phyloP scores from a whole-genome alignment of 441 rosid species.

The Breynia disticha region DNA sequence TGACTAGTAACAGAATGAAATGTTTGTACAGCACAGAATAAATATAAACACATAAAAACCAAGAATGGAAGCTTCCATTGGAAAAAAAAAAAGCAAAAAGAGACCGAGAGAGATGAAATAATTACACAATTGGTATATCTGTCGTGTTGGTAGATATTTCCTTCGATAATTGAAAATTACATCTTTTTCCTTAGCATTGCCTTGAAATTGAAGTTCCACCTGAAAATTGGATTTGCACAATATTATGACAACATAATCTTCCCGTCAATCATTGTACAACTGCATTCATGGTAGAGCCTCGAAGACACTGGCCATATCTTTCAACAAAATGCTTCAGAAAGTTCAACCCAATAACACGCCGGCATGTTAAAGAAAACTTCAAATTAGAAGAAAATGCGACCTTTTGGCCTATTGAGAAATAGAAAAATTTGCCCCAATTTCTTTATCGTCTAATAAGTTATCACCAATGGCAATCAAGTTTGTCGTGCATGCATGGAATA shows the following conservation, averaged over 20 bases:
- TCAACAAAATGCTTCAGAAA: neutral
- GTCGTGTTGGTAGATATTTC: constrained; percentile 93
- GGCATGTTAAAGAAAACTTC: neutral
- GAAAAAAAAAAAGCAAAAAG: neutral
- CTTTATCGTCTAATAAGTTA: too few relatives aligned
- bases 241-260: constrained; percentile 13
- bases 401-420: neutral
- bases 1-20: too few relatives aligned
- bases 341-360: neutral
- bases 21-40: too few relatives aligned
- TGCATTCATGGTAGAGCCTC: neutral
- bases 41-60: neutral
- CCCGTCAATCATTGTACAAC: neutral
- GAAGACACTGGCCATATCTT: too few relatives aligned
- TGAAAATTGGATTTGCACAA: constrained; percentile 27
- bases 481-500: neutral
- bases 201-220: constrained; percentile 88
- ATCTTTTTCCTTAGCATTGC: constrained; percentile 53
- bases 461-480: too few relatives aligned
- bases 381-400: neutral
- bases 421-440: too few relatives aligned
- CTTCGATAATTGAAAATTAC: constrained; percentile 84
- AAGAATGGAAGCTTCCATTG: constrained; percentile 6
- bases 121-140: constrained; percentile 33
- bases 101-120: neutral